Evolutionary conservation across 148 eudicot genomes (phyloP).

Genomic region (Persicaria maculosa): DNA sequence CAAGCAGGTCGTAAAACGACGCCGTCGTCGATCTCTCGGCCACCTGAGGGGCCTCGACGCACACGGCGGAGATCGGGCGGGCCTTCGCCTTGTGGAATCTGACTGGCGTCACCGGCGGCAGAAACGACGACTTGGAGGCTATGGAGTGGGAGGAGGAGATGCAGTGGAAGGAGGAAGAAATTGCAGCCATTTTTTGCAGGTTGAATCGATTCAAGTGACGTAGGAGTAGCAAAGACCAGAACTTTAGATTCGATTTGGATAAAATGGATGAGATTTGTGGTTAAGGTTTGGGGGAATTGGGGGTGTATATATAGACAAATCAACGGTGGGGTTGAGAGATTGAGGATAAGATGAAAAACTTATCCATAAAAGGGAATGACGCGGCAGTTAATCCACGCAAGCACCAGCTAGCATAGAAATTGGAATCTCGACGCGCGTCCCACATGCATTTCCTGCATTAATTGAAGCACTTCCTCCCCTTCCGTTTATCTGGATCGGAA

Average conservation of each 20-base stretch:
- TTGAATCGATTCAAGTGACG: not conserved
- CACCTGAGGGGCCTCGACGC: not conserved
- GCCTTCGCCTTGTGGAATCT: not conserved
- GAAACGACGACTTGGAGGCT: not conserved
- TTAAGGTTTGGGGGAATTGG: not conserved
- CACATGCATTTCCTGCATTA: not conserved
- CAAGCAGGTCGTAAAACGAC: conserved; percentile 52
- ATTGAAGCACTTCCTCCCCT: not conserved
- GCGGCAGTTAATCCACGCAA: not conserved
- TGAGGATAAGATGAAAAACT: conserved; percentile 5
- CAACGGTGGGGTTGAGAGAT: not conserved
- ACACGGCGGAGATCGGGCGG: conserved; percentile 12
- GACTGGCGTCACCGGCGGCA: not conserved
- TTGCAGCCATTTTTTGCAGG: not conserved
- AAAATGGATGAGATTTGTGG: conserved; percentile 7
- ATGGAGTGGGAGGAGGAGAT: not conserved
- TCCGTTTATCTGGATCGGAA: not conserved
- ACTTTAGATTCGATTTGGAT: not conserved
- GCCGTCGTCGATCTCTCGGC: conserved; percentile 12
- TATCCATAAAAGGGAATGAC: not conserved
- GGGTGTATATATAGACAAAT: conserved; percentile 3
- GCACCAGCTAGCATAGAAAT: not conserved
- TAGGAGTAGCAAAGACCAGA: not conserved
- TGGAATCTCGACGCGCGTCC: not conserved
- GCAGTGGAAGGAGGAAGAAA: conserved; percentile 2